Evolutionary conservation across 331 rosid genomes (phyloP).

Genomic region (Dryas integrifolia): DNA sequence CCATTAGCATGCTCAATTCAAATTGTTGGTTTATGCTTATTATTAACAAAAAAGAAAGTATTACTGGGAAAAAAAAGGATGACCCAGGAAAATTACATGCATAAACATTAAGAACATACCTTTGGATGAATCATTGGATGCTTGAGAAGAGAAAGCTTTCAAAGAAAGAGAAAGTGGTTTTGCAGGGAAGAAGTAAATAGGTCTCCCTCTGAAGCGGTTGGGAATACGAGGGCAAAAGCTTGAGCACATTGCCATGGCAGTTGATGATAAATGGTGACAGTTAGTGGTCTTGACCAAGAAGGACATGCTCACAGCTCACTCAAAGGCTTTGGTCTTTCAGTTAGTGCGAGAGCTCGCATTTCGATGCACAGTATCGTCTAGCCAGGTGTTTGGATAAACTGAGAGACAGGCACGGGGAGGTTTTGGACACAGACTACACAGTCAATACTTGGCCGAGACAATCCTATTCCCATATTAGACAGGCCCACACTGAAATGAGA

Average conservation of each 20-base stretch:
- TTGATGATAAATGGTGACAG: slow-evolving; percentile 39
- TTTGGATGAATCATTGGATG: slow-evolving; percentile 42
- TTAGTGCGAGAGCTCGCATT: slow-evolving; percentile 26
- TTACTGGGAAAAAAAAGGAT: neutral
- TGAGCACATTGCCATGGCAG: slow-evolving; percentile 59
- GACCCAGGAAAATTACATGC: neutral
- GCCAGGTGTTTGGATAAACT: slow-evolving; percentile 30
- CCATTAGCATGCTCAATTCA: slow-evolving; percentile 10
- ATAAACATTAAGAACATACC: slow-evolving; percentile 20
- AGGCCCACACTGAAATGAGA: too few species aligned
- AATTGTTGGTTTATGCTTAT: neutral
- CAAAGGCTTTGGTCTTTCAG: neutral
- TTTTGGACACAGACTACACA: neutral
- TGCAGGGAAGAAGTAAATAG: slow-evolving; percentile 24
- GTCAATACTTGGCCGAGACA: neutral
- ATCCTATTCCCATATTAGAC: neutral
- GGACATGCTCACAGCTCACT: slow-evolving; percentile 22
- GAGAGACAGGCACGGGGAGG: neutral
- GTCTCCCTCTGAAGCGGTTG: slow-evolving; percentile 31
- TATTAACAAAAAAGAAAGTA: neutral
- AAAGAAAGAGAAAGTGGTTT: slow-evolving; percentile 31
- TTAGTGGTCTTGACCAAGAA: slow-evolving; percentile 30
- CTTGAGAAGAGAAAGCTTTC: slow-evolving; percentile 48
- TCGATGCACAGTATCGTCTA: slow-evolving; percentile 18
- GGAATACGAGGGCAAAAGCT: slow-evolving; percentile 51